Percentiles rank a stretch among this genome's conserved stretches.
Evolutionary conservation across 345 rosid genomes (phyloP).

Genomic region (Psidium friedrichsthalianum): DNA sequence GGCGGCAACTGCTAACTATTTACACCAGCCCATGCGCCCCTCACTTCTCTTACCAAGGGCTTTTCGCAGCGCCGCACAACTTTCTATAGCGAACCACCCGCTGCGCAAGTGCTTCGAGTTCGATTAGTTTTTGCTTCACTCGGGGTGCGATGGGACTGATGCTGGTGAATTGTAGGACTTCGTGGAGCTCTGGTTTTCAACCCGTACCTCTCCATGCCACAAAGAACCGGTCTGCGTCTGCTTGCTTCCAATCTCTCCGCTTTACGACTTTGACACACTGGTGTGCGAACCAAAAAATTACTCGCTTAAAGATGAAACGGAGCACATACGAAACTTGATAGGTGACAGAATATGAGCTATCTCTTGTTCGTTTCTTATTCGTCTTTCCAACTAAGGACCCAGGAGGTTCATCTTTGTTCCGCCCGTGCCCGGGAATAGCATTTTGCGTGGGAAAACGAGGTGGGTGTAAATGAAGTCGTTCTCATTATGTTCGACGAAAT

Average conservation of each 20-base stretch:
- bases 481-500: slow-evolving; percentile 47
- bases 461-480: slow-evolving; percentile 1
- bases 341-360: neutral
- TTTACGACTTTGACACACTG: neutral
- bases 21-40: slow-evolving; percentile 3
- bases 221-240: slow-evolving; percentile 17
- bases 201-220: slow-evolving; percentile 12
- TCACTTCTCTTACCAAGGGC: neutral
- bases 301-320: neutral
- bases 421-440: neutral
- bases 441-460: neutral
- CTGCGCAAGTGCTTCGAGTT: neutral
- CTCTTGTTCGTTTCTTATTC: neutral
- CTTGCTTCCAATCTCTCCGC: neutral
- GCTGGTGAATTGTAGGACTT: slow-evolving; percentile 5
- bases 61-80: neutral
- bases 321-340: neutral
- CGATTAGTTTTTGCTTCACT: neutral
- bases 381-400: neutral
- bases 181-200: neutral
- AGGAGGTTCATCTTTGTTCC: neutral
- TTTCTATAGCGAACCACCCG: neutral
- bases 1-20: neutral
- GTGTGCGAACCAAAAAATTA: neutral
- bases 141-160: neutral